A percentile compares a stretch with the other conserved stretches of the same genome.
Evolutionary conservation across 2,329 filamentous ascomycete species (phyloP).

Genomic region (Penicillium digitatum): DNA sequence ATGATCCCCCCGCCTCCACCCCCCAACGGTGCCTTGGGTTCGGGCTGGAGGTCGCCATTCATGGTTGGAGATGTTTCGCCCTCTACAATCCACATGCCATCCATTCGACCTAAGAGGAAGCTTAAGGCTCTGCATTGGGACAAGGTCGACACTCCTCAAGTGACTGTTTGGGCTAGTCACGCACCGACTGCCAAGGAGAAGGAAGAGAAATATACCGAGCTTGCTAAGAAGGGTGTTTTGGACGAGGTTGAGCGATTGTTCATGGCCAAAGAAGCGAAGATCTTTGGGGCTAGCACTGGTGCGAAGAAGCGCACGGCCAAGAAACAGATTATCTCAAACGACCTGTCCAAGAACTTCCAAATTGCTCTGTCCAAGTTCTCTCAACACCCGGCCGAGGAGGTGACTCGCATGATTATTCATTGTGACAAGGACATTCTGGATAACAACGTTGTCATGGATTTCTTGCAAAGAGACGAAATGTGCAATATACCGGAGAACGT

Average conservation of each 20-base stretch:
- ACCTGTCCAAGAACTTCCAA: conserved; percentile 84
- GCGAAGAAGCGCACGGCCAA: conserved; percentile 82
- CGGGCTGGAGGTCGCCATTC: conserved; percentile 63
- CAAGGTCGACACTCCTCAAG: conserved; percentile 88
- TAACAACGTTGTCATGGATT: conserved; percentile 92
- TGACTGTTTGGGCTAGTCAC: conserved; percentile 88
- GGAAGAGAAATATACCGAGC: conserved; percentile 92
- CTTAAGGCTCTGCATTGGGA: conserved; percentile 99
- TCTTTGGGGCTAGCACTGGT: conserved; percentile 62
- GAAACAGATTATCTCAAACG: conserved; percentile 91
- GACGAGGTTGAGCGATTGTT: conserved; percentile 98
- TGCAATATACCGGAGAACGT: conserved; percentile 90
- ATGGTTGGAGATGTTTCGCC: conserved; percentile 59
- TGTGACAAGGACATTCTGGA: conserved; percentile 87
- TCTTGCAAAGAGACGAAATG: conserved; percentile 85
- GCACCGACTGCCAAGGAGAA: conserved; percentile 80
- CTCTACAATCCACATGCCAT: conserved; percentile 65
- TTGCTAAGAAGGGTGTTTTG: conserved; percentile 89
- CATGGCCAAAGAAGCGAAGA: conserved; percentile 93
- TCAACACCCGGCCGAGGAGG: conserved; percentile 73
- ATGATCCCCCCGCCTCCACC: conserved; percentile 61
- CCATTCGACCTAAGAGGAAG: conserved; percentile 94
- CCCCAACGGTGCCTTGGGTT: conserved; percentile 59
- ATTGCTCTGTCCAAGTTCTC: conserved; percentile 94
- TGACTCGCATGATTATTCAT: conserved; percentile 91